Base-by-base conservation (phyloP, 306 rosid species). In the Prunus mume region DNA sequence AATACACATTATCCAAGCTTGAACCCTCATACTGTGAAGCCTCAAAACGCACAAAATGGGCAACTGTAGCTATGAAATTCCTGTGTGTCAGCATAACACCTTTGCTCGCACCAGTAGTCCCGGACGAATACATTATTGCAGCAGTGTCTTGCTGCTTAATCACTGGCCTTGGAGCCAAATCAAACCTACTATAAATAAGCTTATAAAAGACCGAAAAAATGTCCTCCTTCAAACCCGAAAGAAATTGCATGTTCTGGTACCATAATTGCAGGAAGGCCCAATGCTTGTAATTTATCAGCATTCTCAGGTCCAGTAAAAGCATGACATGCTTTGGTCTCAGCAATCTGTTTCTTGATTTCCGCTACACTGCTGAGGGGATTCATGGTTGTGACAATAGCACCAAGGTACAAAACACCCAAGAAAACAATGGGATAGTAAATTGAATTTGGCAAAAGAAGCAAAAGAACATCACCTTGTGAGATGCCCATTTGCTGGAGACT, bases 101-200 rank as follows among this genome's bases (percentile, higher is more conserved):
- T 80, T 94, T 92, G 86, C 98, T 94, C 68, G 49, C 76, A 17
- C 96, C 96, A 0, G 96, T 92, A 15, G 97, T 92, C 51, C 98
- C 97, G 0, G 98, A 94, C 3, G 98, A 94, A 76, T 78, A 90
- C 87, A 90, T 50, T 83, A 94, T 84, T 19, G 87, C 92, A 3
- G 93, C 97, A n/a, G 83, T 77, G 78, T 94, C 97, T 58, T 88
- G 86, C 83, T 90, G 97, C 60, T 75, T 82, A 69, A 94, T 87
- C 82, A 85, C 76, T 12, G 91, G 88, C 83, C 79, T 87, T 3
- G 74, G 62, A 64, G 69, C 75, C 74, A 81, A 73, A 81, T 79
- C 89, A 74, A 65, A 76, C 5, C 56, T 28, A 56, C 86, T 61
- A 65, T 52, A 76, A 81, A 91, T 45, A 76, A 93, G 77, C 70